phyloP scores from a whole-genome alignment of 2,329 filamentous ascomycete species.

The Beauveria caledonica region DNA sequence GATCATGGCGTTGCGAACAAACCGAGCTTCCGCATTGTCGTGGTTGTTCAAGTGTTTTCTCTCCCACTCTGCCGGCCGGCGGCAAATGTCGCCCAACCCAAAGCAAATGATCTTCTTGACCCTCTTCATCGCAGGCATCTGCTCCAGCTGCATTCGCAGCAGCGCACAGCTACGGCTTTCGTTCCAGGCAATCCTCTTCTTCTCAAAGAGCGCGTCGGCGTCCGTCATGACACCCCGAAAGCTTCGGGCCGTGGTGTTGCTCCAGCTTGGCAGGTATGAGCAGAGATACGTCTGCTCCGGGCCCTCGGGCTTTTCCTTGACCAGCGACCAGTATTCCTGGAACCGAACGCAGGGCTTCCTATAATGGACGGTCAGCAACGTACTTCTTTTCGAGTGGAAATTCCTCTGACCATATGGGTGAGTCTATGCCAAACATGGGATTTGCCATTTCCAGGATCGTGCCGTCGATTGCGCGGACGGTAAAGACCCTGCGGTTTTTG shows the following conservation, averaged over 20 bases:
- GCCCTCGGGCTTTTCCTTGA: not conserved
- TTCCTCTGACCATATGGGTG: not conserved
- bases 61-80: constrained; percentile 1
- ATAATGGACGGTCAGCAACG: not conserved
- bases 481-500: not conserved
- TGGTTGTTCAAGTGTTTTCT: not conserved
- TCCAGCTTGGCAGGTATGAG: not conserved
- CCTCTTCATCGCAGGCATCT: not conserved
- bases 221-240: not conserved
- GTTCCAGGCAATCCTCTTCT: not conserved
- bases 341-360: constrained; percentile 5
- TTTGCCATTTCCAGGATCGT: not conserved
- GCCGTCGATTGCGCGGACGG: not conserved
- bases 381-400: no score
- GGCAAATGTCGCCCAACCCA: constrained; percentile 6
- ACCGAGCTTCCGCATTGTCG: not conserved
- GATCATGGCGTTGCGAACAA: not conserved
- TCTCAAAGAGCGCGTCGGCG: not conserved
- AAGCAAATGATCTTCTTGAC: constrained; percentile 8
- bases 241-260: not conserved
- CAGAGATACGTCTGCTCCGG: not conserved
- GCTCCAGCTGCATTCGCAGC: not conserved
- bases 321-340: constrained; percentile 9
- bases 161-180: not conserved
- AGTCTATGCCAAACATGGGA: not conserved